Base-by-base conservation (phyloP, 2,329 filamentous ascomycete species). In the Pseudogymnoascus sp. region DNA sequence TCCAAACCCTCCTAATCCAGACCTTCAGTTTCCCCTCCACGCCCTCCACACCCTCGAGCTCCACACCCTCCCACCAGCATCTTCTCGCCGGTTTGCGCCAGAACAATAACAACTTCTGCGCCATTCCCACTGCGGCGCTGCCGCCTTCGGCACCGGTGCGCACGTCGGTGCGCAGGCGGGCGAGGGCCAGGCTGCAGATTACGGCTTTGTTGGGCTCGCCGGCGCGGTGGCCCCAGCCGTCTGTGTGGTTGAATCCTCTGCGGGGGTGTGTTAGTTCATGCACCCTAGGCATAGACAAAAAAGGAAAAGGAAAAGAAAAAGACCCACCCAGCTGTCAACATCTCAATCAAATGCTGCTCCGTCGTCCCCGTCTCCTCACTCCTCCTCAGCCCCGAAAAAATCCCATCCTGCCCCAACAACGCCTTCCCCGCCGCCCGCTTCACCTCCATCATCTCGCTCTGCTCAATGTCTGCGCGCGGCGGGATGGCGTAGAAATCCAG, bases 11-110 rank as follows among this genome's bases (percentile, higher is more conserved):
- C 71, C 94, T 83, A 73, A 99, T 97, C 94, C 94, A 99, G 62
- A 99, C 91, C 77, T 99, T 99, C 67, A 99, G 81, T 73, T 87
- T 90, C 59, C 92, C 93, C 59, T 96, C 85, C 6, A 97, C 88
- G 12, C 94, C 94, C 58, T 95, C 91, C 11, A 99, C 89, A 66
- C 90, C 81, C 16, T 94, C 85, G 47, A 99, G 80, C 73, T 97
- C 92, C 37, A 99, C 89, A 22, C 94, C 94, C 74, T 99, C 94
- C 94, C 94, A 99, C 94, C 94, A 99, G 79, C 94, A 99, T 73
- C 94, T 84, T 64, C 94, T 81, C 12, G 94, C 94, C 14, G 94
- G 94, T 76, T 99, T 99, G 66, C 94, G 85, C 94, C 94, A 99
- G 79, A 99, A 99, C 3, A 99, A 81, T 12, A 99, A 81, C 54